Percentiles rank a stretch among this genome's conserved stretches.
Evolutionary conservation across 73 alveolate genomes (phyloP).

Genomic region (Blepharisma japonicum): DNA sequence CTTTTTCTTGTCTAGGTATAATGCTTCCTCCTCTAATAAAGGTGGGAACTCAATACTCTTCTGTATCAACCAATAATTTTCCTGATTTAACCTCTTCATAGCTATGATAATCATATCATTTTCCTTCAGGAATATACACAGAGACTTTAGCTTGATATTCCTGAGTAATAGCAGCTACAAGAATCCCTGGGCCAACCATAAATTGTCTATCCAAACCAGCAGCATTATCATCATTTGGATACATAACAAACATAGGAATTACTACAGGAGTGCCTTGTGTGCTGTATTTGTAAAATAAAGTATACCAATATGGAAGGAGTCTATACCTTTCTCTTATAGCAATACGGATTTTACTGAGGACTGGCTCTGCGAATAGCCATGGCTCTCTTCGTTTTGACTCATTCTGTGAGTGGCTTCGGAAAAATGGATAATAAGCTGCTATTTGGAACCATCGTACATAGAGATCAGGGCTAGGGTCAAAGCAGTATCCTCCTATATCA

Average conservation of each 20-base stretch:
- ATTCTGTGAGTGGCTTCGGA: constrained; percentile 80
- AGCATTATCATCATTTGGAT: constrained; percentile 32
- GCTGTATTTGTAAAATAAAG: constrained; percentile 40
- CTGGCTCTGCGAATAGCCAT: constrained; percentile 55
- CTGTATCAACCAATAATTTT: constrained; percentile 26
- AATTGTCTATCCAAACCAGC: constrained; percentile 50
- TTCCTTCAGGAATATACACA: constrained; percentile 59
- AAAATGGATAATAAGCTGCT: constrained; percentile 76
- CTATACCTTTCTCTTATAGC: constrained; percentile 49
- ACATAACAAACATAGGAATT: constrained; percentile 46
- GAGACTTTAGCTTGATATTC: constrained; percentile 38
- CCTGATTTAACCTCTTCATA: constrained; percentile 30
- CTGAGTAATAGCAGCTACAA: constrained; percentile 52
- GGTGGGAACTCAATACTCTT: constrained; percentile 47
- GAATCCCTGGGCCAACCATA: constrained; percentile 63
- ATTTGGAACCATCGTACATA: constrained; percentile 70
- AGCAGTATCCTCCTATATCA: constrained; percentile 86
- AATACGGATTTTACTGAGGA: constrained; percentile 29
- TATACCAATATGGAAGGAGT: constrained; percentile 54
- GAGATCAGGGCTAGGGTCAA: constrained; percentile 54
- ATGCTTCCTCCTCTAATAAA: constrained; percentile 67
- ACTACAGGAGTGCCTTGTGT: constrained; percentile 34
- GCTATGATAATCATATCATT: constrained; percentile 70
- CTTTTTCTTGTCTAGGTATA: constrained; percentile 55
- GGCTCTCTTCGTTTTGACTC: constrained; percentile 84